phyloP scores from a whole-genome alignment of 2,329 filamentous ascomycete genomes.

The Fusarium anguioides region DNA sequence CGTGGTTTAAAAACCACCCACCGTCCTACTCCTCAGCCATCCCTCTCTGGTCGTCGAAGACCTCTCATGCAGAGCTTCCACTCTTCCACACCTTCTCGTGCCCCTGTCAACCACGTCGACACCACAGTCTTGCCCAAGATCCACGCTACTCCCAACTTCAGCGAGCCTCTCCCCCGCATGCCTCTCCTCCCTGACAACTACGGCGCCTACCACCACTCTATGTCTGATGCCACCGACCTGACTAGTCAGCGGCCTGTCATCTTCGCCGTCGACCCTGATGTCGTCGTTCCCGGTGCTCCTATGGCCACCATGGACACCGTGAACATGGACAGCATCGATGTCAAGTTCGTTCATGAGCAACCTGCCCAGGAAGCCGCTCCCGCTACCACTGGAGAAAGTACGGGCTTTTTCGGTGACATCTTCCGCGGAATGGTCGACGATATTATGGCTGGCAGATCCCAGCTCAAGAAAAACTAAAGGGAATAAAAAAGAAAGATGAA shows the following conservation, averaged over 20 bases:
- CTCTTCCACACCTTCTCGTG: slow-evolving; percentile 57
- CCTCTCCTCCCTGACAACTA: slow-evolving; percentile 72
- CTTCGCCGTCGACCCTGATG: slow-evolving; percentile 66
- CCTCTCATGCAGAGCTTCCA: slow-evolving; percentile 74
- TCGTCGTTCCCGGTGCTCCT: slow-evolving; percentile 61
- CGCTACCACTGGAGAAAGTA: slow-evolving; percentile 43
- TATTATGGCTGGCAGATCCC: slow-evolving; percentile 42
- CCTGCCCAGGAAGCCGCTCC: slow-evolving; percentile 45
- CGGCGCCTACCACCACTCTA: slow-evolving; percentile 53
- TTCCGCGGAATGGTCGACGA: slow-evolving; percentile 69
- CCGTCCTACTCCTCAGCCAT: slow-evolving; percentile 59
- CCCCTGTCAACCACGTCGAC: slow-evolving; percentile 59
- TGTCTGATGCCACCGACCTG: slow-evolving; percentile 57
- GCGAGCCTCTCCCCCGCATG: slow-evolving; percentile 61
- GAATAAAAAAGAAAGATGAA: background rate
- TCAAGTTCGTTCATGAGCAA: slow-evolving; percentile 62
- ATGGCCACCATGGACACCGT: slow-evolving; percentile 70
- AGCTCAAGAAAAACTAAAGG: slow-evolving; percentile 23
- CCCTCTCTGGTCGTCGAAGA: slow-evolving; percentile 58
- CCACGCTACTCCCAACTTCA: slow-evolving; percentile 44
- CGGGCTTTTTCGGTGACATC: slow-evolving; percentile 63
- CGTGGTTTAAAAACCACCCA: slow-evolving; percentile 60
- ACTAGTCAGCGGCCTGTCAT: slow-evolving; percentile 61
- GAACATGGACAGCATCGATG: slow-evolving; percentile 65
- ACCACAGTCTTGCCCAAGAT: slow-evolving; percentile 64